Conservation (phyloP, 2,329 filamentous ascomycete genomes). For the Emericellopsis cladophorae region DNA sequence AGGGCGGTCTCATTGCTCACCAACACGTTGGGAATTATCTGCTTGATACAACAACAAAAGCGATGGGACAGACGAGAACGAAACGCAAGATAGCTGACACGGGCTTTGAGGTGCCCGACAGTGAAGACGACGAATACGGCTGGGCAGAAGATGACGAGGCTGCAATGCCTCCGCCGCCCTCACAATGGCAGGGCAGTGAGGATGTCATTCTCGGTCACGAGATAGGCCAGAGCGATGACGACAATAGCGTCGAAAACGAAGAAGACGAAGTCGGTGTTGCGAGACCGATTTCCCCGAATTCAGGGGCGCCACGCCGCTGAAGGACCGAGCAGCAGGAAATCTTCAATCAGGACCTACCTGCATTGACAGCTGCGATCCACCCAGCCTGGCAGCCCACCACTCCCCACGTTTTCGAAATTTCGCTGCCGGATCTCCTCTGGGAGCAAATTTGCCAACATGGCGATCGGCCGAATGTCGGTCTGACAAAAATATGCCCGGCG, state of each 20-base stretch:
- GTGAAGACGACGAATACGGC: conserved; percentile 56
- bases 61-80: conserved; percentile 23
- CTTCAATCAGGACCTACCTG: too few relatives aligned
- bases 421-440: too few relatives aligned
- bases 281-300: too few relatives aligned
- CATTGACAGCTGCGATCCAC: too few relatives aligned
- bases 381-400: too few relatives aligned
- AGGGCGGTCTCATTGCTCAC: conserved; percentile 30
- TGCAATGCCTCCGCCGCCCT: conserved; percentile 44
- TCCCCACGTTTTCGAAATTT: too few relatives aligned
- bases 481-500: not conserved
- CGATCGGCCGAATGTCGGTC: not conserved
- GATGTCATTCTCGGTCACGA: conserved; percentile 42
- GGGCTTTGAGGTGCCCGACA: conserved; percentile 46
- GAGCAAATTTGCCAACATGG: not conserved
- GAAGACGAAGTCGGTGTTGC: conserved; percentile 2
- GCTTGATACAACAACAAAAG: conserved; percentile 13
- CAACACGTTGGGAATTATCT: conserved; percentile 25
- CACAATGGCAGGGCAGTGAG: conserved; percentile 56
- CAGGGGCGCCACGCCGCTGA: not conserved
- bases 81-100: conserved; percentile 55
- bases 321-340: not conserved
- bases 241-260: conserved; percentile 10
- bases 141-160: conserved; percentile 58
- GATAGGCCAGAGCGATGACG: conserved; percentile 26